Base-by-base conservation (phyloP, 2,329 filamentous ascomycete genomes). In the Hymenoscyphus occultus region DNA sequence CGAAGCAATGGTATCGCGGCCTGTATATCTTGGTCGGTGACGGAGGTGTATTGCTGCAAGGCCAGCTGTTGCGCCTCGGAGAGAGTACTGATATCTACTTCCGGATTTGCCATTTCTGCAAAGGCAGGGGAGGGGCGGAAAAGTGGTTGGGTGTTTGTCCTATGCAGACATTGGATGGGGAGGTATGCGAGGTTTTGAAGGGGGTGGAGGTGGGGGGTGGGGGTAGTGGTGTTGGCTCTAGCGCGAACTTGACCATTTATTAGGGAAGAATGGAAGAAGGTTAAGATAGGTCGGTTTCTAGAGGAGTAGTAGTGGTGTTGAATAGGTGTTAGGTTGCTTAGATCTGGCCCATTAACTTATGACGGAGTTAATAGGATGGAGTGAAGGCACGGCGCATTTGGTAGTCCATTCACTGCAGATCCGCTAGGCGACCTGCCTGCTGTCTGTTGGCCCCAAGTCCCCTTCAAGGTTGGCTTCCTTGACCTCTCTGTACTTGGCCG, bases 31-130 rank as follows among this genome's bases (percentile, higher is more conserved):
- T 97, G 93, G 71, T 93, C 88, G 32, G 95, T 98, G 60, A 99
- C 90, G 61, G 90, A 85, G 16, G 89, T 92, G 78, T 93, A 97
- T 74, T 96, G 94, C 72, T 96, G 89, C 32, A 99, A 85, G 58
- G 92, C 90, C 61, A 89, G 85, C 77, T 92, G 92, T 80, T 98
- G 93, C 70, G 85, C 85, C 68, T 88, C 80, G 60, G 90, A 90
- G 74, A 97, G 88, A 77, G 88, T 84, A 72, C 83, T 83, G 72
- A 90, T 82, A 76, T 91, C 87, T 65, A 84, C 73, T 64, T 82
- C 83, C 65, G 78, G 78, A 68, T 75, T 75, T 69, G 81, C 78
- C 77, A 84, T 81, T 75, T 75, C 67, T 22, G 19, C 13, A 48
- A 42, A 56, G 45, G 39, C 56, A 32, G 10, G 48, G 31, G 22